These are phyloP conservation scores for Podospora pseudocomata DNA, from an alignment of 495 filamentous ascomycete genomes.

Conservation along the genomic window DNA sequence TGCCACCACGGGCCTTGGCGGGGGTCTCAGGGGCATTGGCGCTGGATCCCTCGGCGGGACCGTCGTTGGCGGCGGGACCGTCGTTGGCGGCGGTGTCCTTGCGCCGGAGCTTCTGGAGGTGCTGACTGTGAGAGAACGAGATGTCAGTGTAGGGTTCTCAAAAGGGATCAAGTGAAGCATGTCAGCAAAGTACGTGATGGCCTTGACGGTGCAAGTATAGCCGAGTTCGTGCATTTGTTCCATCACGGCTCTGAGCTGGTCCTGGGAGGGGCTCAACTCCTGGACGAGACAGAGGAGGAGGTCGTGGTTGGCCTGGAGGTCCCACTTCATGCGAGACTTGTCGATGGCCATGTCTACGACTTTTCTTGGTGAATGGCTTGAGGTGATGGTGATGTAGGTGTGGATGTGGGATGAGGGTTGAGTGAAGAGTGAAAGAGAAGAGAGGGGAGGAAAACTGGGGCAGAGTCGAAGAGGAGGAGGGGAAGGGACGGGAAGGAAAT, in stretches of 20 bases:
- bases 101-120: constrained; percentile 39
- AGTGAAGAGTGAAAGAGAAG: background rate
- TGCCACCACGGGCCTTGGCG: background rate
- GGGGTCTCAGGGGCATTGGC: background rate
- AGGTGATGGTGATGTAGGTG: background rate
- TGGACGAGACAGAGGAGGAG: constrained; percentile 24
- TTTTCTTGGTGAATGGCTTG: background rate
- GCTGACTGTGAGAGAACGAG: constrained; percentile 29
- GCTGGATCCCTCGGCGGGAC: background rate
- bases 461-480: background rate
- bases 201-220: constrained; percentile 30
- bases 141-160: constrained; percentile 17
- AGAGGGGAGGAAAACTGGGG: background rate
- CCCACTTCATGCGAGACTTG: constrained; percentile 28
- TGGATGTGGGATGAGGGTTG: background rate
- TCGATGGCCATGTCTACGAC: background rate
- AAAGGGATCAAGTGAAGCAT: background rate
- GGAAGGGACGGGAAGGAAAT: background rate
- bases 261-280: constrained; percentile 18
- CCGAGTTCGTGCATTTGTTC: constrained; percentile 23
- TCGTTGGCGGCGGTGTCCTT: constrained; percentile 25
- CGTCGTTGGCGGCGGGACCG: constrained; percentile 3
- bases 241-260: constrained; percentile 23
- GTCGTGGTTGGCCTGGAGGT: constrained; percentile 28
- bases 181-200: constrained; percentile 27